A percentile compares a stretch with the other conserved stretches of the same genome.
Conservation (phyloP, 371 early-diverging fungal species). For the Rhizomucor miehei region DNA sequence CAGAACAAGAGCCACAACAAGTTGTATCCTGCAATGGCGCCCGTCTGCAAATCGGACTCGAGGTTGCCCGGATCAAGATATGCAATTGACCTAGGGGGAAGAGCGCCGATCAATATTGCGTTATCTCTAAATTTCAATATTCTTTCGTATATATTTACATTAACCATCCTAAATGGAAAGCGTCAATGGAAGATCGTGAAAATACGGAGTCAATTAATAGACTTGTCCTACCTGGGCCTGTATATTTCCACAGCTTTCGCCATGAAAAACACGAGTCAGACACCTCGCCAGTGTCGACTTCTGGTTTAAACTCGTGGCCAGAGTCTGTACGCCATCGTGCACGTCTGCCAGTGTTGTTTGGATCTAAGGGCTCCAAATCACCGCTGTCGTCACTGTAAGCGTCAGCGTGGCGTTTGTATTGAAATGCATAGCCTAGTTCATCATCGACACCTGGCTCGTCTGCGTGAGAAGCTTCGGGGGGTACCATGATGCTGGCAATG, state of each 20-base stretch:
- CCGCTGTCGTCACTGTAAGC: not conserved
- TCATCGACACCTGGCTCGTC: constrained; percentile 7
- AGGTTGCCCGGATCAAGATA: constrained; percentile 78
- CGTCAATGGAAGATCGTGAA: too few relatives aligned
- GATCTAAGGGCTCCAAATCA: not conserved
- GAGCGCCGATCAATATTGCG: not conserved
- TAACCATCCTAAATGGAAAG: constrained; percentile 44
- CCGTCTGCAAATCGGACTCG: constrained; percentile 71
- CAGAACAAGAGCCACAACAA: constrained; percentile 67
- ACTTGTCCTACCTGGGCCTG: constrained; percentile 49
- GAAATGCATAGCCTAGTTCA: constrained; percentile 4
- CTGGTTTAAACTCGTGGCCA: constrained; percentile 14
- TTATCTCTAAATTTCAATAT: not conserved
- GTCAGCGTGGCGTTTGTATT: not conserved
- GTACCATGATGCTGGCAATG: constrained; percentile 7
- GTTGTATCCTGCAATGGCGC: constrained; percentile 63
- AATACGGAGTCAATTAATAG: too few relatives aligned
- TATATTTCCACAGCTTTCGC: constrained; percentile 44
- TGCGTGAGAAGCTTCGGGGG: constrained; percentile 9
- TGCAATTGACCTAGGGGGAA: constrained; percentile 68
- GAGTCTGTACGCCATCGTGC: not conserved
- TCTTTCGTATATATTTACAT: constrained; percentile 23
- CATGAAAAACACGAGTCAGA: constrained; percentile 34
- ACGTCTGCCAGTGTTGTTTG: constrained; percentile 2
- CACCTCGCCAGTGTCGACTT: constrained; percentile 32